Base-by-base conservation (phyloP, 1,139 yeast species). In the Debaryomycetaceae sp. region DNA sequence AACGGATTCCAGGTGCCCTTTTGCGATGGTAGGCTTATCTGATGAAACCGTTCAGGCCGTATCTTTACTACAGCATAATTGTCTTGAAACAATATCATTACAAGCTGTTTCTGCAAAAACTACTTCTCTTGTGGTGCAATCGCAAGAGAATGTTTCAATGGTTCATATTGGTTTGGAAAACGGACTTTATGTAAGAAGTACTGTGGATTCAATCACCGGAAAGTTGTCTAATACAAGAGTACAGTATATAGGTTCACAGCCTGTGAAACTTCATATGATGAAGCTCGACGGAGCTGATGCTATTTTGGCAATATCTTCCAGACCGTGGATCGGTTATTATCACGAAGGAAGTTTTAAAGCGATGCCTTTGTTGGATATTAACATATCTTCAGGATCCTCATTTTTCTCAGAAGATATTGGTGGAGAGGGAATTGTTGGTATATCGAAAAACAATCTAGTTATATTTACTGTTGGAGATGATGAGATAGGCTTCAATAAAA, bases 161-260 rank as follows among this genome's bases (percentile, higher is more conserved):
- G 73, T 87, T 6, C 95, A 89, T 59, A 76, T 88, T 38, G 98
- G 98, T 1, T 71, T 91, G 70, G 75, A 69, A 18, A 87, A 81
- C 57, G 98, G 98, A 28, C 78, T 89, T 1, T 87, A 85, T 61
- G 81, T 83, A 3, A 68, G 83, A 24, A 78, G 88, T 1, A 65
- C 66, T 6, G 52, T 88, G 26, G 87, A 85, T 51, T 58, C 62
- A 1, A 55, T 68, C 3, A 70, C 83, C 3, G 97, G 96, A 1
- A 75, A 76, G 37, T 61, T 91, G 11, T 67, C 79, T 1, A 84
- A 83, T 46, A 78, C 91, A 0, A 69, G 87, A 48, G 78, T 80
- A n/a, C 81, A 85, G 55, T 88, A 81, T 55, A 63, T 86, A 39
- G 98, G 96, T 0, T 73, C 85, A 0, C 70, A 71, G 30, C 79